A percentile compares a stretch with the other conserved stretches of the same genome.
Conservation (phyloP, 2,329 filamentous ascomycete species). For the Sordariomycetes sp. region DNA sequence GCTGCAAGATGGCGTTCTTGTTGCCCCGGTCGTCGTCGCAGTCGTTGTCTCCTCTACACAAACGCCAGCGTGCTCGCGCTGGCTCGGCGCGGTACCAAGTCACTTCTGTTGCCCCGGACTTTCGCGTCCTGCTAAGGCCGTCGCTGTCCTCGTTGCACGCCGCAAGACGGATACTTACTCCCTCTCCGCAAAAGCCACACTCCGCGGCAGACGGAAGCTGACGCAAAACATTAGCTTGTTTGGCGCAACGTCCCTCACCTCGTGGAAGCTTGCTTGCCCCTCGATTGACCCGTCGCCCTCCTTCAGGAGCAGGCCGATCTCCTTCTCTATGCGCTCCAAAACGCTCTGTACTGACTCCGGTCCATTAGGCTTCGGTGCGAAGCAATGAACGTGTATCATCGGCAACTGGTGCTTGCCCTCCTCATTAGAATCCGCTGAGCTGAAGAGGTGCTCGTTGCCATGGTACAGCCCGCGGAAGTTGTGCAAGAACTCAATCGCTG, state of each 20-base stretch:
- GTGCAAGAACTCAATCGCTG: constrained; percentile 73
- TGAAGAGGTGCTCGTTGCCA: constrained; percentile 58
- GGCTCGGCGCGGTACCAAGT: too few relatives aligned
- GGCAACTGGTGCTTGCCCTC: constrained; percentile 56
- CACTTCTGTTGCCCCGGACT: too few relatives aligned
- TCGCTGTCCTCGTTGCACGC: too few relatives aligned
- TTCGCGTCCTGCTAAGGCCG: not conserved
- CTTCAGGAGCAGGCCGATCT: constrained; percentile 29
- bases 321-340: constrained; percentile 26
- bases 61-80: too few relatives aligned
- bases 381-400: constrained; percentile 90
- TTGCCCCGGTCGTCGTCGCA: too few relatives aligned
- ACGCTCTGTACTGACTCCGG: constrained; percentile 51
- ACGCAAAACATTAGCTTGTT: constrained; percentile 97
- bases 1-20: too few relatives aligned
- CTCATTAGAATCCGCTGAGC: too few relatives aligned
- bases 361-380: constrained; percentile 72
- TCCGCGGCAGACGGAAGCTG: constrained; percentile 73
- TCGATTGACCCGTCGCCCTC: constrained; percentile 36
- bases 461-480: constrained; percentile 63
- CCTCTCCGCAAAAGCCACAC: constrained; percentile 65
- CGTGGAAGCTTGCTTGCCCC: constrained; percentile 46
- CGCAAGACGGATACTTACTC: too few relatives aligned
- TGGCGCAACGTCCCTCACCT: constrained; percentile 82
- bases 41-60: too few relatives aligned